Evolutionary conservation across 129 eudicot species (phyloP).

Genomic region (Artemisia annua): DNA sequence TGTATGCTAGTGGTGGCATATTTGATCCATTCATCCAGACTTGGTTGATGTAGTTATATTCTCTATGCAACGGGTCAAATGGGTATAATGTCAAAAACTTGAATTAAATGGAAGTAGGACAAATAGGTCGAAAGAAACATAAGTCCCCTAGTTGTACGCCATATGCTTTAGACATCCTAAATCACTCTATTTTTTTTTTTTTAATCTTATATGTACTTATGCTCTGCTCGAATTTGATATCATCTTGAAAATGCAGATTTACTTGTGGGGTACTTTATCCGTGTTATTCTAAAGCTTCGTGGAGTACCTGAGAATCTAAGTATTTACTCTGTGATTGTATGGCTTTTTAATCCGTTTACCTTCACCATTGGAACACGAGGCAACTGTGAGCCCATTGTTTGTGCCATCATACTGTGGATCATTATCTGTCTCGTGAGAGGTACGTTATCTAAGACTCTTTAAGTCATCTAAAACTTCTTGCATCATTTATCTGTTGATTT

Average conservation of each 20-base stretch:
- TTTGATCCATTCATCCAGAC: too few relatives aligned
- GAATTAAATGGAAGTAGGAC: neutral
- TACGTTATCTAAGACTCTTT: conserved; percentile 31
- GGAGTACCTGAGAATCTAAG: conserved; percentile 75
- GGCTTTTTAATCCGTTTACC: conserved; percentile 99
- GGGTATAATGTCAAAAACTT: neutral
- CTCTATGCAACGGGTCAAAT: neutral
- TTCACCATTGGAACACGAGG: conserved; percentile 99
- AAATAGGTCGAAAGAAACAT: neutral
- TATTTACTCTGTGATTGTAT: conserved; percentile 60
- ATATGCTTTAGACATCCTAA: neutral
- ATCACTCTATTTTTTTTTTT: too few relatives aligned
- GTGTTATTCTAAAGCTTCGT: conserved; percentile 77
- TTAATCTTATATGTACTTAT: neutral
- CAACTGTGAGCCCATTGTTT: conserved; percentile 94
- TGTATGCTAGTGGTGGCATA: too few relatives aligned
- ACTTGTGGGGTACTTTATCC: conserved; percentile 82
- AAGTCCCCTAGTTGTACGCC: neutral
- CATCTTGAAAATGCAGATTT: conserved; percentile 57
- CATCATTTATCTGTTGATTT: neutral
- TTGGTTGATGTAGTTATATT: too few relatives aligned
- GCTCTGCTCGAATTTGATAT: neutral
- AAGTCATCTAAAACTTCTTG: neutral
- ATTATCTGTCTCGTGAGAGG: conserved; percentile 84
- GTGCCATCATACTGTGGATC: conserved; percentile 93